Evolutionary conservation across 805 yeast genomes (phyloP), one percentile per base, ranked within the genome.

Genomic region (Starmerella tilneyi): DNA sequence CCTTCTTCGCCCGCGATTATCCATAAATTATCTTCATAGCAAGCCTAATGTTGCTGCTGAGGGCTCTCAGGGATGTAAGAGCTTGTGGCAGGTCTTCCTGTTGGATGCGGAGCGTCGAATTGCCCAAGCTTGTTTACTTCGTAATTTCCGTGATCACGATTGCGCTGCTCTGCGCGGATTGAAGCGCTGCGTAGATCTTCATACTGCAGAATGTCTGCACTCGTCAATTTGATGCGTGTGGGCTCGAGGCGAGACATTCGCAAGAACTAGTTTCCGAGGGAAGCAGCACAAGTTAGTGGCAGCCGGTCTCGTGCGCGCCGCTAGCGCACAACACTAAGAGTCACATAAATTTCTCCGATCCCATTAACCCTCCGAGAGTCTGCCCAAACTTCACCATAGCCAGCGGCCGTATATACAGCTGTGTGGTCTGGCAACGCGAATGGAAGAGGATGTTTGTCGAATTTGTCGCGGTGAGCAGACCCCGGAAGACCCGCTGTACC

Each of bases 381-480:
- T 13, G 21, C 19, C 9, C 36, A 20, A n/a, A 33, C 8, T 33
- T 20, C n/a, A n/a, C n/a, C n/a, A n/a, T n/a, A n/a, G n/a, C n/a
- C n/a, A n/a, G n/a, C n/a, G n/a, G n/a, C n/a, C n/a, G n/a, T n/a
- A n/a, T n/a, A n/a, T n/a, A n/a, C n/a, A n/a, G n/a, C n/a, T n/a
- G n/a, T n/a, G n/a, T n/a, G n/a, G n/a, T n/a, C n/a, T n/a, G n/a
- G 11, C 28, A 42, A 15, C 15, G 9, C n/a, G 15, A 29, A 43
- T 22, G 47, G 42, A 28, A 28, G 80, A 72, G 48, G 71, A 69
- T 26, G 72, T 80, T 3, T 92, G 98, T 63, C 81, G 98, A 49
- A 88, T 92, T 37, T 92, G 98, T 60, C 81, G 96, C 43, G 89
- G 94, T 30, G 97, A 85, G 56, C 88, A 75, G n/a, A 76, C 92